Evolutionary conservation across 305 asterid genomes (phyloP), one percentile per base, ranked within the genome.

Genomic region (Fraxinus sp.): DNA sequence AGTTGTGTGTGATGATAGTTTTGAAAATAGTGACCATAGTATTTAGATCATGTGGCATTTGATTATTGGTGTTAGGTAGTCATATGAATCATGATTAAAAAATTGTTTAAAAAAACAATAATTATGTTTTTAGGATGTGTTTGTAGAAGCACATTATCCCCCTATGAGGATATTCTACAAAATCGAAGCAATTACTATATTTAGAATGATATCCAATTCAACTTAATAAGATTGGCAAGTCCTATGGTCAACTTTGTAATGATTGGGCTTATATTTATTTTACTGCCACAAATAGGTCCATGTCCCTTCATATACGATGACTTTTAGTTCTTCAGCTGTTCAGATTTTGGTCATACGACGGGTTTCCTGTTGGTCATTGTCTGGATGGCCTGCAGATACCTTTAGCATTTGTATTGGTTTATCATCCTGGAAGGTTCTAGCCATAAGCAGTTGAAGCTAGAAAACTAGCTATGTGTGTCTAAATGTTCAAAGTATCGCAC

Each of bases 1-100:
- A 59, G 59, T 75, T 85, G 8, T 59, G 30, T 59, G 75, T 26
- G 26, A 74, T 82, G 59, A 16, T 79, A 9, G 37, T 81, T 71
- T 28, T 26, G 49, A 18, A 35, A 37, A 13, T 68, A 26, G 57
- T 41, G 76, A 64, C 66, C 32, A 11, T 36, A 76, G 73, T 7
- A 39, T 72, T 74, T 33, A 66, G 55, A 3, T 70, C 22, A 59
- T 43, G 0, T 74, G 76, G 22, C 5, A 18, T 33, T 72, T 26
- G 77, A 52, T 76, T 81, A 41, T 64, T 64, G 62, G 43, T 33
- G 62, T n/a, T 73, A 37, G 30, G 64, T 70, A 59, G 8, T 35
- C 74, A 52, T 68, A 80, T 76, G 80, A 64, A 39, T 55, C 66
- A 36, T 36, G 39, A 36, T 36, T 36, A 36, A 36, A 36, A 36